A percentile compares a stretch with the other conserved stretches of the same genome.
Evolutionary conservation across 1,139 yeast genomes (phyloP).

Genomic region (Candida tetrigidarum): DNA sequence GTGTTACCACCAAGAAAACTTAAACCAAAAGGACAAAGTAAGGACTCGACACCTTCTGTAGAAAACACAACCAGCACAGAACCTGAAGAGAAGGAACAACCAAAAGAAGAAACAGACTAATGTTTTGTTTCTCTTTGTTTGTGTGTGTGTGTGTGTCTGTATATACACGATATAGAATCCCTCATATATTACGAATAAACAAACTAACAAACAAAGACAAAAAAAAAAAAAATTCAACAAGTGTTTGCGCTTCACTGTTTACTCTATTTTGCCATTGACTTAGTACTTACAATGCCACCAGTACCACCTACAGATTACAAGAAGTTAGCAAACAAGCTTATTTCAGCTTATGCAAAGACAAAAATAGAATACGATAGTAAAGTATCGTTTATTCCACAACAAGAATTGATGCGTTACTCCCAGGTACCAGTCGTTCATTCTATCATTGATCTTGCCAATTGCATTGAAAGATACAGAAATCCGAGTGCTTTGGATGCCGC

Average conservation of each 20-base stretch:
- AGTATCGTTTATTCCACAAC: not conserved
- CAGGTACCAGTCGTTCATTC: slow-evolving; percentile 12
- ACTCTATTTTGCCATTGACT: not conserved
- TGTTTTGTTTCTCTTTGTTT: not conserved
- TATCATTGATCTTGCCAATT: slow-evolving; percentile 10
- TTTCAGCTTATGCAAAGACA: slow-evolving; percentile 8
- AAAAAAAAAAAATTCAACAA: not conserved
- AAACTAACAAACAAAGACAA: not conserved
- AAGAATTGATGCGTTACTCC: not conserved
- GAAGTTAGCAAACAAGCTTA: slow-evolving; percentile 11
- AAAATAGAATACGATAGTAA: slow-evolving; percentile 8
- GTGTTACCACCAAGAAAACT: slow-evolving; percentile 85
- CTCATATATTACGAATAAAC: not conserved
- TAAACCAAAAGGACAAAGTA: slow-evolving; percentile 16
- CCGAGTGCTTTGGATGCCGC: slow-evolving; percentile 13
- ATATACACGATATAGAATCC: too few relatives aligned
- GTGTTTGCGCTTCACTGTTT: not conserved
- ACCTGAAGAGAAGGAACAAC: slow-evolving; percentile 10
- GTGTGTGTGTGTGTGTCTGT: too few relatives aligned
- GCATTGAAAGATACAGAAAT: slow-evolving; percentile 12
- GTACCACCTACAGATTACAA: slow-evolving; percentile 12
- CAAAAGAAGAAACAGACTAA: slow-evolving; percentile 5
- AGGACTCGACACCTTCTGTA: slow-evolving; percentile 6
- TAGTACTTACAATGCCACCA: slow-evolving; percentile 6
- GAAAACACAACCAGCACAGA: slow-evolving; percentile 15